phyloP scores from a whole-genome alignment of 768 basidiomycete species.

The Rhodotorula diobovata region DNA sequence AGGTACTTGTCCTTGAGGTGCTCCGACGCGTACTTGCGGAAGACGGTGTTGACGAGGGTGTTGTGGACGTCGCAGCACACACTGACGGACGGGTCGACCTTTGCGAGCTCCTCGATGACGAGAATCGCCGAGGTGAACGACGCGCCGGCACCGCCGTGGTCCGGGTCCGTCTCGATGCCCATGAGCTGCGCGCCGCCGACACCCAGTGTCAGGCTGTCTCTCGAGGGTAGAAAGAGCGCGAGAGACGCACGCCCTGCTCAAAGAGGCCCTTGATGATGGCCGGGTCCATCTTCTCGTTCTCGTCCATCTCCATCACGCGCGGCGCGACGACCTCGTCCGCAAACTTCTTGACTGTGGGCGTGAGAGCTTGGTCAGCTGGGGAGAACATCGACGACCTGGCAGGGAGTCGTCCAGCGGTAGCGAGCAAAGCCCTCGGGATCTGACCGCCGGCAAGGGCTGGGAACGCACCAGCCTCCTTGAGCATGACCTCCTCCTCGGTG shows the following conservation, averaged over 20 bases:
- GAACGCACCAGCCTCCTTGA: constrained; percentile 75
- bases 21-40: constrained; percentile 76
- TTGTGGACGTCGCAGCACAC: constrained; percentile 98
- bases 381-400: not conserved
- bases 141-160: constrained; percentile 77
- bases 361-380: not conserved
- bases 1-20: constrained; percentile 85
- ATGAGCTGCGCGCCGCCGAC: constrained; percentile 62
- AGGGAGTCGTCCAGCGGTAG: no score
- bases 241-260: constrained; percentile 75
- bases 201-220: not conserved
- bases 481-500: constrained; percentile 90
- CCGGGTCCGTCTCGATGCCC: constrained; percentile 88
- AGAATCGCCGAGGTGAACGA: constrained; percentile 95
- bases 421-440: no score
- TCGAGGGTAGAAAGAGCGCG: not conserved
- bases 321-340: constrained; percentile 83
- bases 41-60: constrained; percentile 91
- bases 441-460: not conserved
- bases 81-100: constrained; percentile 90
- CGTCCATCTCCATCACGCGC: constrained; percentile 95
- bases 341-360: constrained; percentile 68
- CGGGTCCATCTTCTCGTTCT: constrained; percentile 90
- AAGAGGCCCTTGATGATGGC: constrained; percentile 79
- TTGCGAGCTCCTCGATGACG: constrained; percentile 93